Conservation (phyloP, 2,329 filamentous ascomycete species). For the Tolypocladium sp. region DNA sequence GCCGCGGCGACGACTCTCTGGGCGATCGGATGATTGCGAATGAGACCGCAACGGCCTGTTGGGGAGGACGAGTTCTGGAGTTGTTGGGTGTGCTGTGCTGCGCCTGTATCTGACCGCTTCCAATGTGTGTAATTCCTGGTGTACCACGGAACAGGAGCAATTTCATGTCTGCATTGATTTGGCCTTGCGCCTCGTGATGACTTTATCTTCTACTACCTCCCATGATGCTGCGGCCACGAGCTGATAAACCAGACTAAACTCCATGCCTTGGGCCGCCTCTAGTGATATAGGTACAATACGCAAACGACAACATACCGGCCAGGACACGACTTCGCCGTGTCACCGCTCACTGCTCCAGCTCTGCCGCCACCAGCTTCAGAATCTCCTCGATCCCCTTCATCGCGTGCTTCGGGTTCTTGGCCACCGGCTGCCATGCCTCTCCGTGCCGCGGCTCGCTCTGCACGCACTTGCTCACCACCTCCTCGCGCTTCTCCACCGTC, state of each 20-base stretch:
- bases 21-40: background rate
- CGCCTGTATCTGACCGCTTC: background rate
- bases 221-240: background rate
- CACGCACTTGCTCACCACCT: constrained; percentile 73
- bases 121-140: background rate
- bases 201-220: background rate
- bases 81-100: background rate
- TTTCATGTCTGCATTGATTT: background rate
- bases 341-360: constrained; percentile 21
- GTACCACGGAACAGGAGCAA: background rate
- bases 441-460: constrained; percentile 84
- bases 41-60: background rate
- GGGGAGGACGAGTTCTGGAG: background rate
- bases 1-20: too few species aligned
- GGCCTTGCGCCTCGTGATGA: background rate
- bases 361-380: constrained; percentile 63
- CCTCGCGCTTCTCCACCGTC: constrained; percentile 81
- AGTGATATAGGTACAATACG: background rate
- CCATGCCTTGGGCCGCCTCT: background rate
- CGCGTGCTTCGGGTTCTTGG: constrained; percentile 79
- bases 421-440: constrained; percentile 79
- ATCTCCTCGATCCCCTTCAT: constrained; percentile 69
- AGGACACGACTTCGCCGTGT: background rate
- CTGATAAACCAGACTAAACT: background rate
- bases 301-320: background rate